A percentile compares a stretch with the other conserved stretches of the same genome.
These are phyloP conservation scores for Erodium maritimum DNA, from an alignment of 345 rosid species.

Conservation along the genomic window DNA sequence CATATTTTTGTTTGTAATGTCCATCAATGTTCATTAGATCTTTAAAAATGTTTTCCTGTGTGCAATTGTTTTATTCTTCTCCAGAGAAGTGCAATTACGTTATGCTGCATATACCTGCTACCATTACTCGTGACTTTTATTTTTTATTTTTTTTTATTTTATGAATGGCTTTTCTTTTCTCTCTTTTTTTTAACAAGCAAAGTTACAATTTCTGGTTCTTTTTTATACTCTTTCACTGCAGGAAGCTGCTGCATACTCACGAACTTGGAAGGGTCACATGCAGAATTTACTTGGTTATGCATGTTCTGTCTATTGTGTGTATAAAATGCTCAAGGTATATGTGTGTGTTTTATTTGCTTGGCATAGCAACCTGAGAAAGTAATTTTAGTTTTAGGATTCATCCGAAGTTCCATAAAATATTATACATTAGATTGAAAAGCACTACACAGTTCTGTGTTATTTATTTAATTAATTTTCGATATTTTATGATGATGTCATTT, in stretches of 20 bases:
- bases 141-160: background rate
- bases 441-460: too few relatives aligned
- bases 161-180: background rate
- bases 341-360: too few relatives aligned
- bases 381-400: too few relatives aligned
- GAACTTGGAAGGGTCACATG: slow-evolving; percentile 95
- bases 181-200: background rate
- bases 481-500: too few relatives aligned
- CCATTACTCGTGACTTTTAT: background rate
- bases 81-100: background rate
- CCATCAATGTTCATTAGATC: too few relatives aligned
- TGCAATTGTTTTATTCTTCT: background rate
- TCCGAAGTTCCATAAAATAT: too few relatives aligned
- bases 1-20: too few relatives aligned
- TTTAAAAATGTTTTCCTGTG: too few relatives aligned
- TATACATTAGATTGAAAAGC: too few relatives aligned
- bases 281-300: slow-evolving; percentile 97
- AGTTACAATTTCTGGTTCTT: background rate
- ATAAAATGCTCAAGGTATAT: slow-evolving; percentile 98
- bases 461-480: too few relatives aligned
- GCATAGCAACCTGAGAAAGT: too few relatives aligned
- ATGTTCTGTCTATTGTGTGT: slow-evolving; percentile 82
- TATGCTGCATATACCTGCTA: background rate
- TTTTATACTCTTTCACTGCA: slow-evolving; percentile 20
- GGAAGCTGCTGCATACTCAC: slow-evolving; percentile 94